These are phyloP conservation scores for Leccinum boreale DNA, from an alignment of 768 basidiomycete species.

Conservation along the genomic window DNA sequence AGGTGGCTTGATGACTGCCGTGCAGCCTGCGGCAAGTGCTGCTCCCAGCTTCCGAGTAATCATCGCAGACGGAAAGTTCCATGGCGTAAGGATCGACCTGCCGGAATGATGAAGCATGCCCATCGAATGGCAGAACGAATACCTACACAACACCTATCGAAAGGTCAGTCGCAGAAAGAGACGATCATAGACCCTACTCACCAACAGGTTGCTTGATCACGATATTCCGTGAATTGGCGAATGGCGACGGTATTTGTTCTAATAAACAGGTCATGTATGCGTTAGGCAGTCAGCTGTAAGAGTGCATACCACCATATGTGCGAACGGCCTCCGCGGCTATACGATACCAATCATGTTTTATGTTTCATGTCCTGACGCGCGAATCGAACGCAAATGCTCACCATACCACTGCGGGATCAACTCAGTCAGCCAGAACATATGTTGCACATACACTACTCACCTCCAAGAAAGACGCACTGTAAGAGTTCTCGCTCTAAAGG, in stretches of 20 bases:
- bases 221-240: conserved; percentile 71
- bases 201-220: conserved; percentile 93
- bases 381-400: conserved; percentile 27
- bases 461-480: conserved; percentile 84
- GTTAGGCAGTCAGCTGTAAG: neutral
- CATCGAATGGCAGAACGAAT: neutral
- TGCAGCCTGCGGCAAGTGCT: conserved; percentile 95
- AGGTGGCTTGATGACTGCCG: conserved; percentile 91
- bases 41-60: conserved; percentile 87
- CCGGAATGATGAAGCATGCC: conserved; percentile 4
- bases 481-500: conserved; percentile 71
- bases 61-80: conserved; percentile 97
- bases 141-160: conserved; percentile 46
- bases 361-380: neutral
- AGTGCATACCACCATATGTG: conserved; percentile 73
- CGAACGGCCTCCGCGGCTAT: conserved; percentile 90
- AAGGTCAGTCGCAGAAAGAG: conserved; percentile 19
- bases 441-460: conserved; percentile 35
- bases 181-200: conserved; percentile 40
- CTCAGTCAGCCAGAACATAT: conserved; percentile 1
- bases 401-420: conserved; percentile 68
- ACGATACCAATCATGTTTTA: conserved; percentile 4
- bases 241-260: conserved; percentile 82
- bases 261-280: neutral
- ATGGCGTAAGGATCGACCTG: conserved; percentile 78